phyloP scores from a whole-genome alignment of 192 early-diverging fungal species.

The Spizellomyces sp. region DNA sequence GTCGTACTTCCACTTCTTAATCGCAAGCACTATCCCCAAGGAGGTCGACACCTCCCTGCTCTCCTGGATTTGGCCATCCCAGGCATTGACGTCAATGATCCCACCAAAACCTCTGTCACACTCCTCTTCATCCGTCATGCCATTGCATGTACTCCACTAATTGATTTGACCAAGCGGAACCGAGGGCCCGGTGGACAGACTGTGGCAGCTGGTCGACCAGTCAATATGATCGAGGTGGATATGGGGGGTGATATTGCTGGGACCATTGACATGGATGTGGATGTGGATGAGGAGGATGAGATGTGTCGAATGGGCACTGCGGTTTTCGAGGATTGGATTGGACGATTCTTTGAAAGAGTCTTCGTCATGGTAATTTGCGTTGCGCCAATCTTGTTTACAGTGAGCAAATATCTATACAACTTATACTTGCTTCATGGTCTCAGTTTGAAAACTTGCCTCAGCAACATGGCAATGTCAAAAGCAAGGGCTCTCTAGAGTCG shows the following conservation, averaged over 20 bases:
- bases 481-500: slow-evolving; percentile 7
- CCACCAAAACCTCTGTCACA: slow-evolving; percentile 73
- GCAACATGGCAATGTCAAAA: slow-evolving; percentile 44
- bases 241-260: slow-evolving; percentile 33
- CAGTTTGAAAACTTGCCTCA: slow-evolving; percentile 74
- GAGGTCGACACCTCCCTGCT: slow-evolving; percentile 77
- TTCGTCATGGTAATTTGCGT: slow-evolving; percentile 68
- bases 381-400: slow-evolving; percentile 1
- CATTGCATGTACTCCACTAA: slow-evolving; percentile 64
- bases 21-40: slow-evolving; percentile 77
- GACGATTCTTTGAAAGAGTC: slow-evolving; percentile 76
- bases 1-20: slow-evolving; percentile 73
- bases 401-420: slow-evolving; percentile 30
- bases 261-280: slow-evolving; percentile 49
- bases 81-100: slow-evolving; percentile 94
- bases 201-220: neutral
- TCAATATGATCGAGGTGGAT: slow-evolving; percentile 34
- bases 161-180: slow-evolving; percentile 59
- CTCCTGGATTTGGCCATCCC: slow-evolving; percentile 81
- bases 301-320: slow-evolving; percentile 70
- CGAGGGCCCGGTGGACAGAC: slow-evolving; percentile 8
- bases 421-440: too few relatives aligned
- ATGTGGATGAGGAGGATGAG: slow-evolving; percentile 65
- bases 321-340: slow-evolving; percentile 86
- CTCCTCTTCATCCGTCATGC: slow-evolving; percentile 71